Evolutionary conservation across 2,329 filamentous ascomycete species (phyloP).

Genomic region (Pestalotiopsis sp.): DNA sequence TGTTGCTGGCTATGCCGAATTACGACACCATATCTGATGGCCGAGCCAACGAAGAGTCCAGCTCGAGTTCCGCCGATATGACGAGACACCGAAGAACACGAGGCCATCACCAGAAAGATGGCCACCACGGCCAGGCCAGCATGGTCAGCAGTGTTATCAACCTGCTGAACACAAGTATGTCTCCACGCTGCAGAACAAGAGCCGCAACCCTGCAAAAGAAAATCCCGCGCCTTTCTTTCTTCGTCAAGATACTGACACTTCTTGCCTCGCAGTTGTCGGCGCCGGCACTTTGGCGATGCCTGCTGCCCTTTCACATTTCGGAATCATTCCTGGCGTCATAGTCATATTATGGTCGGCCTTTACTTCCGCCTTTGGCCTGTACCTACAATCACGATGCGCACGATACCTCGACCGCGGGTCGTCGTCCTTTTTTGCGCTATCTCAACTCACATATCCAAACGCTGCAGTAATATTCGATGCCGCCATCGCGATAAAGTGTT

Average conservation of each 20-base stretch:
- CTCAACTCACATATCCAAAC: conserved; percentile 95
- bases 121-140: conserved; percentile 70
- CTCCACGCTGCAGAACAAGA: background rate
- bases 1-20: conserved; percentile 48
- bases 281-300: conserved; percentile 94
- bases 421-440: conserved; percentile 93
- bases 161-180: conserved; percentile 88
- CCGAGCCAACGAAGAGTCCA: conserved; percentile 37
- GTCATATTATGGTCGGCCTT: conserved; percentile 90
- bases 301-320: conserved; percentile 93
- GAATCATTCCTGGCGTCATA: conserved; percentile 78
- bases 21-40: conserved; percentile 55
- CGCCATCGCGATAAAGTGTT: conserved; percentile 96
- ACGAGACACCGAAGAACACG: conserved; percentile 55
- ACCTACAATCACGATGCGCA: conserved; percentile 90
- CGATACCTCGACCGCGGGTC: conserved; percentile 87
- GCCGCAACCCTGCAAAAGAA: background rate
- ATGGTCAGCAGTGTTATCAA: conserved; percentile 94
- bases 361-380: conserved; percentile 88
- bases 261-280: conserved; percentile 69
- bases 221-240: background rate
- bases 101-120: conserved; percentile 66
- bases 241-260: conserved; percentile 19
- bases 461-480: conserved; percentile 93
- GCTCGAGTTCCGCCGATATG: conserved; percentile 43